These are phyloP conservation scores for Lophiotrema nucula DNA, from an alignment of 495 filamentous ascomycete genomes.

Conservation along the genomic window DNA sequence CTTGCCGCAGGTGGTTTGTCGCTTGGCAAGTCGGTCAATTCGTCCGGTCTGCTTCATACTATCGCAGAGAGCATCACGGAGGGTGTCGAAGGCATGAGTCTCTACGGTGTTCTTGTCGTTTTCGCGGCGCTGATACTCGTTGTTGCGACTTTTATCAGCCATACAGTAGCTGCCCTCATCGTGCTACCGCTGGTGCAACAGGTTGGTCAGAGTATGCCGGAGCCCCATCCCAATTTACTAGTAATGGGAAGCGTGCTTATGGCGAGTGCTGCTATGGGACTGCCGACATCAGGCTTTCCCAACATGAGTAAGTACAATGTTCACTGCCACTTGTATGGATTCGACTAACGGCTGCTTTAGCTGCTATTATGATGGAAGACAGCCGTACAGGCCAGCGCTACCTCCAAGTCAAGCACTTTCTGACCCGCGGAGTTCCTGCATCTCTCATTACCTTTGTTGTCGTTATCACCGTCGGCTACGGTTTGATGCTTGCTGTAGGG, in stretches of 20 bases:
- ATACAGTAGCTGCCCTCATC: constrained; percentile 95
- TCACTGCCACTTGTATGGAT: constrained; percentile 3
- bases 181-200: constrained; percentile 85
- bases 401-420: constrained; percentile 88
- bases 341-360: constrained; percentile 45
- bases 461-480: constrained; percentile 84
- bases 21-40: constrained; percentile 91
- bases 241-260: constrained; percentile 81
- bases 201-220: constrained; percentile 77
- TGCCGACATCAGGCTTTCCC: constrained; percentile 94
- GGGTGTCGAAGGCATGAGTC: constrained; percentile 70
- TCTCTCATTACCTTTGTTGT: constrained; percentile 78
- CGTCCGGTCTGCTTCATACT: constrained; percentile 87
- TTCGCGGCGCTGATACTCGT: constrained; percentile 85
- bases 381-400: constrained; percentile 86
- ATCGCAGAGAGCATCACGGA: constrained; percentile 74
- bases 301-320: constrained; percentile 88
- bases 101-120: constrained; percentile 85
- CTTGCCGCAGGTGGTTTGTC: constrained; percentile 91
- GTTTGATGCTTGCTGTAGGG: constrained; percentile 75
- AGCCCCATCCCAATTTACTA: constrained; percentile 89
- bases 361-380: constrained; percentile 99
- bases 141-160: constrained; percentile 95
- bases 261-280: constrained; percentile 75
- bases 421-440: constrained; percentile 82